phyloP scores from a whole-genome alignment of 352 stramenopile genomes.

The Phytophthora europaea region DNA sequence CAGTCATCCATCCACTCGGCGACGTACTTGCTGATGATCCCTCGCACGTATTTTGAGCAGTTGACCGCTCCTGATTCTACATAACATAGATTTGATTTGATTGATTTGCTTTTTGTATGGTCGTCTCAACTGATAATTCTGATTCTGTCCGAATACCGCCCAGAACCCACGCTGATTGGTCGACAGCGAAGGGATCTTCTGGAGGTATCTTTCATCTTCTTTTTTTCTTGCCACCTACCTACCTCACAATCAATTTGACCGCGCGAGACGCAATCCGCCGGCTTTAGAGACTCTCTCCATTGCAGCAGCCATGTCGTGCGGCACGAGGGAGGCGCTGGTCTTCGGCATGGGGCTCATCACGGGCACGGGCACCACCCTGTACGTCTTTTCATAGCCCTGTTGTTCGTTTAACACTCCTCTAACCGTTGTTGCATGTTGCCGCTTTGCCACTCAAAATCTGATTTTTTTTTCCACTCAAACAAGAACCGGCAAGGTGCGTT shows the following conservation, averaged over 20 bases:
- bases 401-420: conserved; percentile 2
- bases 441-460: not conserved
- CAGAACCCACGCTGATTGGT: conserved; percentile 16
- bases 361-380: conserved; percentile 88
- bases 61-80: conserved; percentile 22
- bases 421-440: not conserved
- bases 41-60: conserved; percentile 34
- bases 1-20: conserved; percentile 19
- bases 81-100: not conserved
- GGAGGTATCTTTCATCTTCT: conserved; percentile 31
- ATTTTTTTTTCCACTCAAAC: conserved; percentile 1
- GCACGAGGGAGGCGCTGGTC: conserved; percentile 78
- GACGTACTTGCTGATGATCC: conserved; percentile 23
- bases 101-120: conserved; percentile 13
- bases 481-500: conserved; percentile 76
- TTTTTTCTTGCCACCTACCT: conserved; percentile 6
- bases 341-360: conserved; percentile 86
- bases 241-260: conserved; percentile 23
- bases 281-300: not conserved
- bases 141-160: not conserved
- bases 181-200: conserved; percentile 14
- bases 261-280: conserved; percentile 9
- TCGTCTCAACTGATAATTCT: not conserved
- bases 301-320: conserved; percentile 76
- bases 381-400: conserved; percentile 30